Evolutionary conservation across 2,329 filamentous ascomycete species (phyloP), one percentile per base, ranked within the genome.

Genomic region (Emmonsiellopsis sp.): DNA sequence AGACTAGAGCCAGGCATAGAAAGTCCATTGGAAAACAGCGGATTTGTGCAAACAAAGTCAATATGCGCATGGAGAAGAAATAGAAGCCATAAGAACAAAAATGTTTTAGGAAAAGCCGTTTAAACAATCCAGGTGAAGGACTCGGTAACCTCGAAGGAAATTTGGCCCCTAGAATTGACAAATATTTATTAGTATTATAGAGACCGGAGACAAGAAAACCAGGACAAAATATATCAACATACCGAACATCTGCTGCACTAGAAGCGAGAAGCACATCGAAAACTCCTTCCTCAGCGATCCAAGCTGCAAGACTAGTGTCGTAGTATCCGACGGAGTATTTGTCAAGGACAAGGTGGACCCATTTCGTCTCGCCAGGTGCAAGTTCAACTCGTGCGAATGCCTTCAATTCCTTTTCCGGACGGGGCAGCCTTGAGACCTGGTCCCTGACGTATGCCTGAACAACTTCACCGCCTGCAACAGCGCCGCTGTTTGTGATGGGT

Each of bases 401-500:
- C 35, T 83, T 82, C 1, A 89, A 73, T 67, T 89, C 85, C 69
- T 88, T 87, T 59, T 82, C 79, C 0, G 85, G 85, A 20, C 85
- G 73, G 0, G 79, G 79, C n/a, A 88, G 72, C 8, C 77, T 72
- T 1, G 82, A 82, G 64, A 79, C 80, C 49, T 79, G 73, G 43
- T 86, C 83, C n/a, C 76, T 74, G 47, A 88, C 73, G 59, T 51
- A 51, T 20, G 48, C 48, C 75, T 93, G 88, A 0, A 84, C 78
- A 1, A 93, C 78, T 65, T 89, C 86, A 41, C 89, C 85, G 31
- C 86, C 86, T 1, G 69, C 75, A 0, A 82, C 60, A 0, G 69
- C 63, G 35, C 88, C 88, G 2, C 80, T 87, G 76, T 94, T 93
- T 59, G 77, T 84, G 57, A 93, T 78, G 13, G 79, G 82, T 0